Base-by-base conservation (phyloP, 108 stramenopile species). In the Nitzschia sp. region DNA sequence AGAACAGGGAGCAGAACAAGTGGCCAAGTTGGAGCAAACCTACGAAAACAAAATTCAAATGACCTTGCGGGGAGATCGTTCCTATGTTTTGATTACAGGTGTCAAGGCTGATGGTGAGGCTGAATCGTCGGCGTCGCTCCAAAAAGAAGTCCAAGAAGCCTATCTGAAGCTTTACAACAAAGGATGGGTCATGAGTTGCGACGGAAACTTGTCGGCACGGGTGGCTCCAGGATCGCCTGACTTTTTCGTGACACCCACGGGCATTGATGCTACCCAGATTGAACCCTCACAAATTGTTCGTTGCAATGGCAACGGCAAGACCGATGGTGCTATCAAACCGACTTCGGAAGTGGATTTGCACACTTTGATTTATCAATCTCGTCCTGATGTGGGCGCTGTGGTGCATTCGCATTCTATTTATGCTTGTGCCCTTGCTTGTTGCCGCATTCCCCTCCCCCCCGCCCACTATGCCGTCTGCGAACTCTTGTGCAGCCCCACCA, bases 1-100 rank as follows among this genome's bases (percentile, higher is more conserved):
- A 1, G 47, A 25, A 1, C 22, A 56, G 19, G 35, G 58, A n/a
- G 45, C 58, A 48, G 32, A 59, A 48, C 46, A 58, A 32, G 5
- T 69, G 58, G 31, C 2, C 6, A 59, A 59, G 29, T 36, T 69
- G 32, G 45, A 45, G n/a, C 64, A 69, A 36, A 36, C 38, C 3
- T 69, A 69, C 32, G 27, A 1, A 11, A 58, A 69, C 45, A 69
- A 69, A 30, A 69, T 69, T 47, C 35, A 45, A 35, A 69, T 69
- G 69, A 69, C 69, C 19, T 27, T 69, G 25, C 57, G 69, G 25
- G 69, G 69, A 19, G 58, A 69, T 59, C 52, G 69, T n/a, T 69
- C 69, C 22, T 69, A 69, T 30, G 58, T 69, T 36, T 21, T 69
- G 58, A 35, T 69, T 33, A 59, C 45, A 17, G 69, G 58, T 22